Evolutionary conservation across 106 monocot species (phyloP), one percentile per base, ranked within the genome.

Genomic region (Apostasia ramifera): DNA sequence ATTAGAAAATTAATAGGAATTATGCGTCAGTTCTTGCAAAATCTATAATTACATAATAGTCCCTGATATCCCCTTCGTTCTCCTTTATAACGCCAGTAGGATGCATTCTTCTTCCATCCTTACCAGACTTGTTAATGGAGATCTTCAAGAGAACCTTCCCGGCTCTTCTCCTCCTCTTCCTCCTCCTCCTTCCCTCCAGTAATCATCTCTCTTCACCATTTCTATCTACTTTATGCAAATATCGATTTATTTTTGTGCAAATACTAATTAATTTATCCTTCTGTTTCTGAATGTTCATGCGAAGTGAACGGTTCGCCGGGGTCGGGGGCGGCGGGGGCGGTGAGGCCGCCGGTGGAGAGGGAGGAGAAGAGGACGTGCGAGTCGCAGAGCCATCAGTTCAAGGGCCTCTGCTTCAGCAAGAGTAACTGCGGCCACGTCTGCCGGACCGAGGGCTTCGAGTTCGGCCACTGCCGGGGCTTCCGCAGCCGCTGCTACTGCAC

Each of bases 401-500:
- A 59, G 59, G 77, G 82, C 2, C 38, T 11, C 0, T 82, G 82
- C 59, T 1, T 74, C 37, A 69, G 77, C 2, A 41, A 2, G 2
- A 70, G 13, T 40, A 82, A 82, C 74, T 82, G 82, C 43, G 73
- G 70, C 55, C 73, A 53, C 40, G 73, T 82, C 8, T 82, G 82
- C 66, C 6, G 6, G 47, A 74, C 61, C 0, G 73, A 82, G 59
- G 59, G 82, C 2, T 82, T 82, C 54, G 14, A 8, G 8, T 63
- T 63, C 1, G 82, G 82, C 8, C 46, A 69, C 6, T 82, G 82
- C 73, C 69, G 54, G 10, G 70, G 73, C 0, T 44, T 78, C n/a
- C 82, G 82, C n/a, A 73, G 74, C 40, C 57, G 80, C 37, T 81
- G 80, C 71, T 59, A 67, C 59, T 81, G 80, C 75, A 65, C 53